Evolutionary conservation across 73 alveolate genomes (phyloP).

Genomic region (Paramecium tetraurelia): DNA sequence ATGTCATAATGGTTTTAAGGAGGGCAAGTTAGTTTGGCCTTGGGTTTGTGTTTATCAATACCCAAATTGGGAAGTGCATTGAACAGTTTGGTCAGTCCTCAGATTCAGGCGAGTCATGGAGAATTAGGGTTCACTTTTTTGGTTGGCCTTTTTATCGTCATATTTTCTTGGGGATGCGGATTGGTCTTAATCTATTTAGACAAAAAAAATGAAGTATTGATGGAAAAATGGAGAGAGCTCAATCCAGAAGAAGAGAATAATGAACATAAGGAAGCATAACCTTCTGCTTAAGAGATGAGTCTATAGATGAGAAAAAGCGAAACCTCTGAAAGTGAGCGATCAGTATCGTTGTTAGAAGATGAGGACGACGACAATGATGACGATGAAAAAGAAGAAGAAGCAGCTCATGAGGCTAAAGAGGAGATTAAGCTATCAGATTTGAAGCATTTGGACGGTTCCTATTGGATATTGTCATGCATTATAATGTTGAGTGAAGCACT

Average conservation of each 20-base stretch:
- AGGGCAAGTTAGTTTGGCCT: neutral
- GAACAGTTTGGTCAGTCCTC: constrained; percentile 25
- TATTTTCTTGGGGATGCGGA: constrained; percentile 44
- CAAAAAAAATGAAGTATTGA: neutral
- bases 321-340: neutral
- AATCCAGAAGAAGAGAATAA: neutral
- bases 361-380: neutral
- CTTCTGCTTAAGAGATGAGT: neutral
- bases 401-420: constrained; percentile 27
- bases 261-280: neutral
- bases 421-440: constrained; percentile 35
- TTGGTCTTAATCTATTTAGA: neutral
- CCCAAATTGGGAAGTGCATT: constrained; percentile 46
- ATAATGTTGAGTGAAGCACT: constrained; percentile 34
- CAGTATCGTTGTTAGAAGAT: neutral
- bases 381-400: neutral
- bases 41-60: constrained; percentile 19
- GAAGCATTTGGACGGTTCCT: neutral
- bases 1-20: constrained; percentile 20
- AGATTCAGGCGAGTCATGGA: neutral
- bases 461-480: constrained; percentile 28
- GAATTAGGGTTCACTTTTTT: neutral
- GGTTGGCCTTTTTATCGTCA: neutral
- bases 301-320: neutral
- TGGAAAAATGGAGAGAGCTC: neutral